Evolutionary conservation across 148 eudicot genomes (phyloP).

Genomic region (Agrostemma githago): DNA sequence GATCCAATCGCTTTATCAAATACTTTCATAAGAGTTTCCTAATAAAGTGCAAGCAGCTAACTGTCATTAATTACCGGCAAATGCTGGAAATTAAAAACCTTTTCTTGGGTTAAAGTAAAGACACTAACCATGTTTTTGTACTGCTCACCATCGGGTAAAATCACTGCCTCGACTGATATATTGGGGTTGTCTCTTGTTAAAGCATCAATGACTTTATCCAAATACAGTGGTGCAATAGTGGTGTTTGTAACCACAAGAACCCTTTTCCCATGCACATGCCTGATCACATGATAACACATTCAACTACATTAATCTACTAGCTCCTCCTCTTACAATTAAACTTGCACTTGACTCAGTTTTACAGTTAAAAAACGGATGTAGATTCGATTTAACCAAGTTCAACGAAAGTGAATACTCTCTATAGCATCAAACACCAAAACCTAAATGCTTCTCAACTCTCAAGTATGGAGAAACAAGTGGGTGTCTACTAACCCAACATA

Average conservation of each 20-base stretch:
- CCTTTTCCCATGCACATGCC: slow-evolving; percentile 93
- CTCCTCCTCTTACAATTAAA: not conserved
- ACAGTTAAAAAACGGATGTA: no score
- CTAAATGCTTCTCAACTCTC: not conserved
- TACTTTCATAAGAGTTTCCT: slow-evolving; percentile 90
- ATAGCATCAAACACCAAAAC: not conserved
- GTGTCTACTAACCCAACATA: no score
- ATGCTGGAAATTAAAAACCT: not conserved
- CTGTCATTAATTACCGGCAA: not conserved
- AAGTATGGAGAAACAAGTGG: no score
- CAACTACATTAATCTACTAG: not conserved
- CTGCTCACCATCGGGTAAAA: slow-evolving; percentile 90
- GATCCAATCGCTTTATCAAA: slow-evolving; percentile 97
- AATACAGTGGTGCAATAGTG: slow-evolving; percentile 80
- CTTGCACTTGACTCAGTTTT: not conserved
- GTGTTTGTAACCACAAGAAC: slow-evolving; percentile 95
- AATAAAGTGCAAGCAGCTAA: slow-evolving; percentile 2
- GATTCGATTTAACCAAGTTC: not conserved
- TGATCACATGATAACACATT: slow-evolving; percentile 23
- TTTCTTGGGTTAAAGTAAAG: slow-evolving; percentile 11
- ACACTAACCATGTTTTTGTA: slow-evolving; percentile 83
- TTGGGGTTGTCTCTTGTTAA: slow-evolving; percentile 79
- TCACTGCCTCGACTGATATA: slow-evolving; percentile 71
- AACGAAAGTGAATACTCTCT: not conserved
- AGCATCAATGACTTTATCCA: slow-evolving; percentile 83